phyloP scores from a whole-genome alignment of 75 land plant genomes.

The Ceratopteris richardii region DNA sequence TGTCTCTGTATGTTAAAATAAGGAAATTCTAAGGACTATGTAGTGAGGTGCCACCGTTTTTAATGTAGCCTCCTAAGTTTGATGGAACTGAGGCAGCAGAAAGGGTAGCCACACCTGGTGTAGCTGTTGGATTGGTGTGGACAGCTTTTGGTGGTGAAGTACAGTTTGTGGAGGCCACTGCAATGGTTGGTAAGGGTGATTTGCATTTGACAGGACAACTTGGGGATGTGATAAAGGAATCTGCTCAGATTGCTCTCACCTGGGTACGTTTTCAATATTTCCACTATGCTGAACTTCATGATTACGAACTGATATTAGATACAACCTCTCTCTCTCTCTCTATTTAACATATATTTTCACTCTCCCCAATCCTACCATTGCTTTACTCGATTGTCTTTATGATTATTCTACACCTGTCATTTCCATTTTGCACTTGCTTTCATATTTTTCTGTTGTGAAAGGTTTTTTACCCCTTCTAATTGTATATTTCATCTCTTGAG shows the following conservation, averaged over 20 bases:
- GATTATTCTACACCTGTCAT: too few relatives aligned
- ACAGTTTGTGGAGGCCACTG: conserved; percentile 88
- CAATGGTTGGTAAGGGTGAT: conserved; percentile 90
- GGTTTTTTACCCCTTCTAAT: too few relatives aligned
- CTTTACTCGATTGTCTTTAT: too few relatives aligned
- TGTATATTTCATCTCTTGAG: too few relatives aligned
- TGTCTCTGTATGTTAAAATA: too few relatives aligned
- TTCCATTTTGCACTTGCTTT: too few relatives aligned
- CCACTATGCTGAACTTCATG: too few relatives aligned
- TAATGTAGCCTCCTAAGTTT: conserved; percentile 85
- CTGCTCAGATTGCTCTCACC: conserved; percentile 95
- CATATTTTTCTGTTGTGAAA: too few relatives aligned
- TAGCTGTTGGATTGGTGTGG: conserved; percentile 94
- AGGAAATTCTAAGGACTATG: too few relatives aligned
- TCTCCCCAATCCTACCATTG: not conserved
- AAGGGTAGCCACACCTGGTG: conserved; percentile 77
- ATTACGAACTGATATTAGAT: too few relatives aligned
- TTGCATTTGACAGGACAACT: conserved; percentile 95
- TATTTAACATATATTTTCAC: conserved; percentile 2
- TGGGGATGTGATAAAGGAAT: conserved; percentile 98
- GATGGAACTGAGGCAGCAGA: conserved; percentile 92
- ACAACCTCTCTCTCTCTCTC: not conserved
- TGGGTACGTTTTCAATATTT: conserved; percentile 62
- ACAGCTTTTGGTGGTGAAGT: conserved; percentile 92
- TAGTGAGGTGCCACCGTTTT: conserved; percentile 2